Evolutionary conservation across 2,329 filamentous ascomycete species (phyloP).

Genomic region (Herpomyces periplanetae): DNA sequence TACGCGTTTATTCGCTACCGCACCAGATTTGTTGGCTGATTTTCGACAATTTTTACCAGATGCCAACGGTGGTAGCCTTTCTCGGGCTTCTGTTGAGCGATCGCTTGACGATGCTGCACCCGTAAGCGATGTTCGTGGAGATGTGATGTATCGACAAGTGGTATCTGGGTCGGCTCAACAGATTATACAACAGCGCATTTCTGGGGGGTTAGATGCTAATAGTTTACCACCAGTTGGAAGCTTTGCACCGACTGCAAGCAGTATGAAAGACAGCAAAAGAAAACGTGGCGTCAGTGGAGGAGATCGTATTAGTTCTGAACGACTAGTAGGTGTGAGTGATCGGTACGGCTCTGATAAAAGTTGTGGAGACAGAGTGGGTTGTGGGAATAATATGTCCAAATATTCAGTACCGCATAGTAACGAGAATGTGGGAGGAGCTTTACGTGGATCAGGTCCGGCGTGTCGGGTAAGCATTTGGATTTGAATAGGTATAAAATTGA

Average conservation of each 20-base stretch:
- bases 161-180: constrained; percentile 9
- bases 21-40: constrained; percentile 75
- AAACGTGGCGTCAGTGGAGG: constrained; percentile 28
- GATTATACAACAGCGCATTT: constrained; percentile 11
- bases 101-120: constrained; percentile 26
- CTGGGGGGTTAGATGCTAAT: constrained; percentile 8
- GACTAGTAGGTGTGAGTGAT: too few species aligned
- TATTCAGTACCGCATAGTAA: too few species aligned
- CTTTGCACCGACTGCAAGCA: constrained; percentile 48
- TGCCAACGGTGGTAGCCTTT: constrained; percentile 28
- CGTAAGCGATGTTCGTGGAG: constrained; percentile 19
- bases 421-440: too few species aligned
- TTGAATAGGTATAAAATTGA: too few species aligned
- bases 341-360: too few species aligned
- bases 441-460: too few species aligned
- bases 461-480: too few species aligned
- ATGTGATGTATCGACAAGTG: constrained; percentile 10
- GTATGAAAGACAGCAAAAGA: constrained; percentile 46
- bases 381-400: too few species aligned
- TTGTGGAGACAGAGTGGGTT: too few species aligned
- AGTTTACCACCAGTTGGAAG: constrained; percentile 71
- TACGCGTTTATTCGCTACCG: constrained; percentile 61
- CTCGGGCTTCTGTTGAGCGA: constrained; percentile 15
- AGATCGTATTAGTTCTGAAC: constrained; percentile 10
- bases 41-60: constrained; percentile 96